phyloP scores from a whole-genome alignment of 352 stramenopile genomes.

The Elongisporangium undulatum region DNA sequence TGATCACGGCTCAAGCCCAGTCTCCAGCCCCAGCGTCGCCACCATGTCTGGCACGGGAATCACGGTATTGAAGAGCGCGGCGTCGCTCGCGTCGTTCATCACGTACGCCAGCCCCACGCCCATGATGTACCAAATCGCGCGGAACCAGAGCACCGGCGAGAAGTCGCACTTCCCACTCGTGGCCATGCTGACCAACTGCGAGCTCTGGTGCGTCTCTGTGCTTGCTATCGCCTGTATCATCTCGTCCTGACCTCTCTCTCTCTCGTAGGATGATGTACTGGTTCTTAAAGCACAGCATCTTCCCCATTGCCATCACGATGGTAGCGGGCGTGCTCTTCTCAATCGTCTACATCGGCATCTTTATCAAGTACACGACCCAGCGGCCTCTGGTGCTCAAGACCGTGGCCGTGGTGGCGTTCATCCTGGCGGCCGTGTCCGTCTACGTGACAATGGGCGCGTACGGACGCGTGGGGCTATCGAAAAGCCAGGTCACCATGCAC shows the following conservation, averaged over 20 bases:
- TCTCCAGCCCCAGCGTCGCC: not conserved
- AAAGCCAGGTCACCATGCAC: conserved; percentile 14
- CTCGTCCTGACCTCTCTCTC: not conserved
- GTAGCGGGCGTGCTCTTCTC: conserved; percentile 16
- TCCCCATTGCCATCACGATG: conserved; percentile 45
- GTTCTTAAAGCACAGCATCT: conserved; percentile 20
- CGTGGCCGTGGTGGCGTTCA: conserved; percentile 6
- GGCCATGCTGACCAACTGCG: conserved; percentile 27
- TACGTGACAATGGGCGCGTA: conserved; percentile 30
- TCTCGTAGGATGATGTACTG: conserved; percentile 22
- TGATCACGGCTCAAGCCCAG: not conserved
- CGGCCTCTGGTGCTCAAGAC: conserved; percentile 16
- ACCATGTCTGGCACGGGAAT: not conserved
- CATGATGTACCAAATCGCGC: conserved; percentile 28
- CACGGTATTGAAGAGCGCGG: not conserved
- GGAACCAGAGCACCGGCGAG: conserved; percentile 20
- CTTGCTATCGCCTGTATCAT: not conserved
- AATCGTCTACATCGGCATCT: conserved; percentile 17
- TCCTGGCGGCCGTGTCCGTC: conserved; percentile 14
- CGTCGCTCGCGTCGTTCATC: conserved; percentile 6
- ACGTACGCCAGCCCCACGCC: conserved; percentile 29
- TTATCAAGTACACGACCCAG: conserved; percentile 19
- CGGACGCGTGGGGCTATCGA: conserved; percentile 23
- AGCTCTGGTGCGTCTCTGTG: too few relatives aligned
- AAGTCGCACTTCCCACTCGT: conserved; percentile 25